These are phyloP conservation scores for Fusarium neocosmosporiellum DNA, from an alignment of 2,329 filamentous ascomycete species.

Conservation along the genomic window DNA sequence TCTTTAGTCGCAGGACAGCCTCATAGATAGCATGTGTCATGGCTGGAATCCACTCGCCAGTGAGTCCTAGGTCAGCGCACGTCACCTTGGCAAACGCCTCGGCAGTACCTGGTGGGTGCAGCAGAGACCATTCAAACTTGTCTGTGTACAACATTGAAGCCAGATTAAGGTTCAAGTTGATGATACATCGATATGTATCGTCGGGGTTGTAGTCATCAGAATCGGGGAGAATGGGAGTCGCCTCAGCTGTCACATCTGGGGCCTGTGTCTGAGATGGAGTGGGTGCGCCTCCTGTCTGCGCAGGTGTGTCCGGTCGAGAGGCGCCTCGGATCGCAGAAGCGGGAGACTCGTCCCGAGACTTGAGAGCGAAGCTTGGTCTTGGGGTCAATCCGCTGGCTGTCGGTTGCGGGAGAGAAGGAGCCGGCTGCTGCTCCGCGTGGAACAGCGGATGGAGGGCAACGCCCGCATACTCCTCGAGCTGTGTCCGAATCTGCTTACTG, in stretches of 20 bases:
- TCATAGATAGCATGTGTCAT: slow-evolving; percentile 98
- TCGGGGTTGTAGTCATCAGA: slow-evolving; percentile 87
- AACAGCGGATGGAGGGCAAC: slow-evolving; percentile 95
- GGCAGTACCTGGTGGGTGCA: slow-evolving; percentile 90
- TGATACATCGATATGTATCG: slow-evolving; percentile 93
- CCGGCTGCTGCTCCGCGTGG: slow-evolving; percentile 65
- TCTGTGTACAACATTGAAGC: slow-evolving; percentile 93
- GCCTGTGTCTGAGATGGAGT: slow-evolving; percentile 60
- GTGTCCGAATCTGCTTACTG: slow-evolving; percentile 92
- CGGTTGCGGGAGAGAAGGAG: slow-evolving; percentile 35
- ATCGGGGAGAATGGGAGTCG: slow-evolving; percentile 68
- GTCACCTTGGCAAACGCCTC: slow-evolving; percentile 94
- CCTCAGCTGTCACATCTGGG: slow-evolving; percentile 74
- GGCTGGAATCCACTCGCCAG: slow-evolving; percentile 92
- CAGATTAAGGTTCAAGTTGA: slow-evolving; percentile 90
- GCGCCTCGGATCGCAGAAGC: slow-evolving; percentile 47
- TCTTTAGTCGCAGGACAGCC: slow-evolving; percentile 90
- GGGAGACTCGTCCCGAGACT: slow-evolving; percentile 54
- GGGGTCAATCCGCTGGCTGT: slow-evolving; percentile 40
- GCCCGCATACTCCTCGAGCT: slow-evolving; percentile 95
- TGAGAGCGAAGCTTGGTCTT: slow-evolving; percentile 45
- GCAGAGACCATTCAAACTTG: slow-evolving; percentile 96
- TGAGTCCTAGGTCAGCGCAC: slow-evolving; percentile 89
- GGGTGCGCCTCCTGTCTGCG: slow-evolving; percentile 61
- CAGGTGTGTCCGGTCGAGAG: slow-evolving; percentile 68